Evolutionary conservation across 345 rosid species (phyloP).

Genomic region (Rhizophora mangle): DNA sequence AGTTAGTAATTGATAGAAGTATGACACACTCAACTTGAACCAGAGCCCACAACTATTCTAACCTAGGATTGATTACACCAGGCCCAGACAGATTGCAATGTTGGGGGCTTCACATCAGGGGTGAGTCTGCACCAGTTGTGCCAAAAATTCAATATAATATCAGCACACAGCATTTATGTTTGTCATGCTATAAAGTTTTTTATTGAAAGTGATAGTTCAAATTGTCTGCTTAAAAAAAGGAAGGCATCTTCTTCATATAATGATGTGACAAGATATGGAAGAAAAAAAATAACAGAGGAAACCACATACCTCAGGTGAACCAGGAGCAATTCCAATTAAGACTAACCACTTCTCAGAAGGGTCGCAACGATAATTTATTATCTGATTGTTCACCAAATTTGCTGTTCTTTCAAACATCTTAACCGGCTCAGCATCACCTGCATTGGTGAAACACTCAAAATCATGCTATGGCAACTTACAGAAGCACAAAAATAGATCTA

Average conservation of each 20-base stretch:
- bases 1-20: not conserved
- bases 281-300: not conserved
- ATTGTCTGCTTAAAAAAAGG: not conserved
- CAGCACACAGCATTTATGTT: not conserved
- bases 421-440: conserved; percentile 93
- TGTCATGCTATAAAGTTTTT: not conserved
- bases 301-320: conserved; percentile 80
- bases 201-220: not conserved
- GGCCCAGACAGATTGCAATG: not conserved
- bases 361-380: conserved; percentile 91
- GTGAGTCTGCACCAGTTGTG: not conserved
- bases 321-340: conserved; percentile 96
- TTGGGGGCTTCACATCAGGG: not conserved
- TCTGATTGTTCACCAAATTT: conserved; percentile 88
- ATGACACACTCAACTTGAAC: not conserved
- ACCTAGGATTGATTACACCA: not conserved
- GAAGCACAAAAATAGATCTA: not conserved
- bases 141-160: not conserved
- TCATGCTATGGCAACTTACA: not conserved
- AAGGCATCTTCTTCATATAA: not conserved
- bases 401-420: conserved; percentile 97
- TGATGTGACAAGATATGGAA: not conserved
- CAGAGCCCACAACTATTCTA: not conserved
- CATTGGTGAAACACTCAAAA: not conserved
- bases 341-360: conserved; percentile 98